Base-by-base conservation (phyloP, 345 rosid species). In the Citrus cavaleriei region DNA sequence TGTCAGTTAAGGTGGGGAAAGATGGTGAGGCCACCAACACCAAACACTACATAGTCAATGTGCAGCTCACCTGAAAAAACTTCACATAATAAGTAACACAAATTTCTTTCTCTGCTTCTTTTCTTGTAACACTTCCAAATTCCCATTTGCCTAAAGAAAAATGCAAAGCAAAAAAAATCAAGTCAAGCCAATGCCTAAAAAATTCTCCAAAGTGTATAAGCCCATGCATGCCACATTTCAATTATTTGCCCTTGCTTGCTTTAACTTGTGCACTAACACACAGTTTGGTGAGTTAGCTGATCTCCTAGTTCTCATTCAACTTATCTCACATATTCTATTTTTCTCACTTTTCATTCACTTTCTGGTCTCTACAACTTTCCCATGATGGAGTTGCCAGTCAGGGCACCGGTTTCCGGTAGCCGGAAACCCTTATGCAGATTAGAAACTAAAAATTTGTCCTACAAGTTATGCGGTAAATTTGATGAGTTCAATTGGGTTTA, bases 261-360 rank as follows among this genome's bases (percentile, higher is more conserved):
- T 73, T 74, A 74, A 66, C 87, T 82, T 82, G 80, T 78, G 77
- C 9, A 60, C 24, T 34, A 59, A 59, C 70, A 66, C 73, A 60
- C 37, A 78, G 89, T 86, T 94, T 90, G 97, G 93, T 87, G 87
- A 76, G 96, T 90, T 91, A 87, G 97, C 84, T 92, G 91, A 92
- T 87, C 98, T 86, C 80, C 95, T 85, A 49, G 28, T 74, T 87
- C 79, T 55, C 80, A 30, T 73, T 42, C 77, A 69, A 77, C 78
- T 74, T 54, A 73, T 73, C 79, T 83, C 83, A 38, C 73, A 74
- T 66, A 70, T 7, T 21, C 74, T 66, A 75, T 63, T 84, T 77
- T 62, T 68, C 76, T 61, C 74, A 64, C 22, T 58, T 70, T 63
- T 72, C 68, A 30, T 63, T 65, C 40, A 65, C 76, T 32, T 42